These are phyloP conservation scores for Gossypium laxum DNA, from an alignment of 441 rosid genomes.

Conservation along the genomic window DNA sequence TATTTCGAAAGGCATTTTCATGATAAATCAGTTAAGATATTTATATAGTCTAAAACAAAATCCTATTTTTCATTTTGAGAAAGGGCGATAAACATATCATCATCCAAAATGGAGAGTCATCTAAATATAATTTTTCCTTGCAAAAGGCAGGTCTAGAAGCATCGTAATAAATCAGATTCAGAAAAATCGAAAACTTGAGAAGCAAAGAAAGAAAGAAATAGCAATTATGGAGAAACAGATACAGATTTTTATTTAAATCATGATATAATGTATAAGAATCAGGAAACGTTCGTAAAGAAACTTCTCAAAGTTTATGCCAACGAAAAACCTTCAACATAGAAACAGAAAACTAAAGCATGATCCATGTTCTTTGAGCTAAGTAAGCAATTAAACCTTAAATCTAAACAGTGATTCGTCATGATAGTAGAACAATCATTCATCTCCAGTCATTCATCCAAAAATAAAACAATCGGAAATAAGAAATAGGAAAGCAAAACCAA, in stretches of 20 bases:
- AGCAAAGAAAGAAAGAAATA: neutral
- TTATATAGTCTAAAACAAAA: neutral
- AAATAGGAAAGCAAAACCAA: neutral
- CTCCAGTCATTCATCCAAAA: neutral
- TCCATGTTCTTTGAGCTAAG: neutral
- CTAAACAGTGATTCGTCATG: neutral
- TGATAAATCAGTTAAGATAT: neutral
- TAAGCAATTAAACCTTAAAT: neutral
- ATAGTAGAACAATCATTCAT: neutral
- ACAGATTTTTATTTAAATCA: neutral
- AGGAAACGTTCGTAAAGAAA: neutral
- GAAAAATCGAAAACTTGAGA: neutral
- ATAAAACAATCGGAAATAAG: neutral
- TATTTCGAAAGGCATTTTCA: neutral
- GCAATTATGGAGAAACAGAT: neutral
- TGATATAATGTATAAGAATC: neutral
- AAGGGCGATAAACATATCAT: neutral
- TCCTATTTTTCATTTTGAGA: neutral
- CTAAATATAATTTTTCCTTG: neutral
- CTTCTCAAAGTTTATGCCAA: neutral
- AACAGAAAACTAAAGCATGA: neutral
- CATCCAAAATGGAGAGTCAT: neutral
- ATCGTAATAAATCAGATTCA: neutral
- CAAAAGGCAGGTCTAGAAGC: neutral
- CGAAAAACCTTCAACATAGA: neutral